Conservation (phyloP, 805 yeast genomes). For the Cyberlindnera maritima region DNA sequence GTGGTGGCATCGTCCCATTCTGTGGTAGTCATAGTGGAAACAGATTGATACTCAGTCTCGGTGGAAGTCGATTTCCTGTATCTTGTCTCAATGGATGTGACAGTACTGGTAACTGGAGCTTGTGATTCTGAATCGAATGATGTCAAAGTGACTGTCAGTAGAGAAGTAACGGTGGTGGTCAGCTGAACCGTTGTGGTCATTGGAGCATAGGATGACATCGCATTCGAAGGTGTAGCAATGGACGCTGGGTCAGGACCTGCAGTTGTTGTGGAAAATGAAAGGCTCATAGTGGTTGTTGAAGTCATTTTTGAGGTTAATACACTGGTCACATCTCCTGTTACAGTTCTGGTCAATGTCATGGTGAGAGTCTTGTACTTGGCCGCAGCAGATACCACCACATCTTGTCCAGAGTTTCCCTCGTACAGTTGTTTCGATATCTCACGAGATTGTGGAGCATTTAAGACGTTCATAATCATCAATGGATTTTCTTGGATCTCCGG, state of each 20-base stretch:
- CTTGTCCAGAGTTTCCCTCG: not conserved
- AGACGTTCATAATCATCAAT: not conserved
- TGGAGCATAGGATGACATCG: not conserved
- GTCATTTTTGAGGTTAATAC: not conserved
- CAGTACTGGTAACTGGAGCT: constrained; percentile 20
- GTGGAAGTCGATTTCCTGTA: constrained; percentile 20
- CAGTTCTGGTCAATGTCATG: constrained; percentile 2
- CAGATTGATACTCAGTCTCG: constrained; percentile 18
- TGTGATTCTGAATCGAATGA: too few relatives aligned
- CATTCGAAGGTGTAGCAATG: not conserved
- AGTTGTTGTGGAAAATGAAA: not conserved
- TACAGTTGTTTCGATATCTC: not conserved
- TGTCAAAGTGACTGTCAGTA: not conserved
- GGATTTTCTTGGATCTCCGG: constrained; percentile 1
- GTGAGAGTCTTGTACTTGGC: constrained; percentile 9
- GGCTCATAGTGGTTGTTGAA: not conserved
- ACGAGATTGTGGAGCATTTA: not conserved
- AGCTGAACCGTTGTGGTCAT: not conserved
- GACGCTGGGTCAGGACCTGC: too few relatives aligned
- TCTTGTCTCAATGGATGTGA: constrained; percentile 23
- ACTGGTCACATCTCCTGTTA: not conserved
- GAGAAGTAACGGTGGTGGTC: not conserved
- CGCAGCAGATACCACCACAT: not conserved
- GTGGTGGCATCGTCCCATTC: constrained; percentile 18
- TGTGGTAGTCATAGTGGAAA: constrained; percentile 19